Evolutionary conservation across 108 stramenopile species (phyloP).

Genomic region (Parietichytrium sp.): DNA sequence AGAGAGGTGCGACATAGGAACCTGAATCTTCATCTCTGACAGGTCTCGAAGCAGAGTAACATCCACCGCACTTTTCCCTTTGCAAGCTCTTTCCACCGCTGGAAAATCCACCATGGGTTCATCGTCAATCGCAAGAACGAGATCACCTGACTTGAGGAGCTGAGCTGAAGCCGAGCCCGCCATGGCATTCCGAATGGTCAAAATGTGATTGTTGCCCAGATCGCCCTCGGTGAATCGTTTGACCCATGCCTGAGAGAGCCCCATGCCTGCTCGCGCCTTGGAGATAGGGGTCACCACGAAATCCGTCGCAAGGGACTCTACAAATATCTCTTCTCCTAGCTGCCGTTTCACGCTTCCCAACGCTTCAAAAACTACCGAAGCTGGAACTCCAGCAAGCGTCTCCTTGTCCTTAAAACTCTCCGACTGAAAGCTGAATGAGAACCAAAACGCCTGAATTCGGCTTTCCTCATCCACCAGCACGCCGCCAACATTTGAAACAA

Average conservation of each 20-base stretch:
- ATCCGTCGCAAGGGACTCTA: not conserved
- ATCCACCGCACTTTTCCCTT: not conserved
- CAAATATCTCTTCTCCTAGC: too few relatives aligned
- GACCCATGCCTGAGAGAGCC: not conserved
- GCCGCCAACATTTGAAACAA: not conserved
- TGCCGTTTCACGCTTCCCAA: too few relatives aligned
- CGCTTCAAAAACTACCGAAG: not conserved
- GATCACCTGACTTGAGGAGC: not conserved
- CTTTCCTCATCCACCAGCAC: not conserved
- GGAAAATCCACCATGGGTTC: conserved; percentile 10
- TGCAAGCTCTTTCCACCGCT: not conserved
- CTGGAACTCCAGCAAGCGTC: not conserved
- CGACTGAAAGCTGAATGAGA: not conserved
- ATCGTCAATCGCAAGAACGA: conserved; percentile 29
- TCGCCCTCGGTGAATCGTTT: not conserved
- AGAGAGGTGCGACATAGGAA: not conserved
- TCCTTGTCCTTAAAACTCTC: conserved; percentile 21
- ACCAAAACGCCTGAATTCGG: conserved; percentile 6
- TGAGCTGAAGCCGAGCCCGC: not conserved
- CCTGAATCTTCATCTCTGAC: not conserved
- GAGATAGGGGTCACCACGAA: not conserved
- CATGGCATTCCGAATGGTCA: not conserved
- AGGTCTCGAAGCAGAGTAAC: conserved; percentile 34
- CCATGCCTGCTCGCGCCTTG: conserved; percentile 10
- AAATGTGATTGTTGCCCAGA: not conserved